phyloP scores from a whole-genome alignment of 345 rosid species.

The Linum lewisii region DNA sequence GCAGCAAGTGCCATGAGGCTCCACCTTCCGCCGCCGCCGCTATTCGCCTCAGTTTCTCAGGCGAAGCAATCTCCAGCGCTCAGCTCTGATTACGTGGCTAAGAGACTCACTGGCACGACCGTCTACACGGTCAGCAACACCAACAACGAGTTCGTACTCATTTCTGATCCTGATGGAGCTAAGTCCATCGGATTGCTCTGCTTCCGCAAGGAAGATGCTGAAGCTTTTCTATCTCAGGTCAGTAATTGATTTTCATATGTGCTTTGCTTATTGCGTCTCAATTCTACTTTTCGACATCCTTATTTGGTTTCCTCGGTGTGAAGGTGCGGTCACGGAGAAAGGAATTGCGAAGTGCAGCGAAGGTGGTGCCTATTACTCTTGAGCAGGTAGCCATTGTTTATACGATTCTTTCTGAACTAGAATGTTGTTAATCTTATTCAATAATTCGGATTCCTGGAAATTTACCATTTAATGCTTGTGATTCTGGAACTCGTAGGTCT shows the following conservation, averaged over 20 bases:
- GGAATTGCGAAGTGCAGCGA: slow-evolving; percentile 57
- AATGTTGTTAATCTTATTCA: not conserved
- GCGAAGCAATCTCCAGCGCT: slow-evolving; percentile 34
- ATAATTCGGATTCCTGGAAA: not conserved
- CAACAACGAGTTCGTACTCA: slow-evolving; percentile 81
- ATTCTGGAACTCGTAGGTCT: slow-evolving; percentile 39
- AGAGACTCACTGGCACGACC: slow-evolving; percentile 59
- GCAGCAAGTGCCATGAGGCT: slow-evolving; percentile 9
- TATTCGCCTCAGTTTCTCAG: slow-evolving; percentile 61
- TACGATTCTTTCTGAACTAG: not conserved
- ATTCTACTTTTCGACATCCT: not conserved
- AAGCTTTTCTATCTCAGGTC: slow-evolving; percentile 84
- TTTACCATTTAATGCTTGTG: not conserved
- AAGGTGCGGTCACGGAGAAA: slow-evolving; percentile 73
- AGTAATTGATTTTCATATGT: not conserved
- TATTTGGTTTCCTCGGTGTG: not conserved
- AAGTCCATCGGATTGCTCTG: slow-evolving; percentile 90
- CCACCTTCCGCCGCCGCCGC: slow-evolving; percentile 18
- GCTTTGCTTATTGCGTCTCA: not conserved
- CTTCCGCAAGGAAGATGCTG: slow-evolving; percentile 90
- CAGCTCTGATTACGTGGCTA: slow-evolving; percentile 55
- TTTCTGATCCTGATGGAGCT: slow-evolving; percentile 78
- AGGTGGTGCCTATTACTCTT: slow-evolving; percentile 81
- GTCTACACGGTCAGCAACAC: slow-evolving; percentile 88
- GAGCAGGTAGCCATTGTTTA: slow-evolving; percentile 50